A percentile compares a stretch with the other conserved stretches of the same genome.
These are phyloP conservation scores for Fragaria nilgerrensis DNA, from an alignment of 306 rosid genomes.

Conservation along the genomic window DNA sequence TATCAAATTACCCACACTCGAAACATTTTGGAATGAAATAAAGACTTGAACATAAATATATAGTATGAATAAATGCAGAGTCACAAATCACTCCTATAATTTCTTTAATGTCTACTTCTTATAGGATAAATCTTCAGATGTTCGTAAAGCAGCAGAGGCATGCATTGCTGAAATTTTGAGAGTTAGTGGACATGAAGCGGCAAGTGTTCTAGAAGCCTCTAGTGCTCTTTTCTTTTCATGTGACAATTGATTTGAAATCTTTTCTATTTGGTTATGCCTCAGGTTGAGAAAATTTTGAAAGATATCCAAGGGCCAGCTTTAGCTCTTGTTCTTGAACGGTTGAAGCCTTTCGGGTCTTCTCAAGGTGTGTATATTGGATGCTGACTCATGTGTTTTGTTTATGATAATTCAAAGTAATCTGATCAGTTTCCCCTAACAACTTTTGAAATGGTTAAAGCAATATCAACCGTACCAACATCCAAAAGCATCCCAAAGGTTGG, in stretches of 20 bases:
- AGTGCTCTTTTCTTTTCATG: constrained; percentile 16
- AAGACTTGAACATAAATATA: not conserved
- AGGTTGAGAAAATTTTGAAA: constrained; percentile 76
- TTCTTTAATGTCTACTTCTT: constrained; percentile 24
- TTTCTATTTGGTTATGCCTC: constrained; percentile 18
- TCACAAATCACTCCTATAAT: constrained; percentile 9
- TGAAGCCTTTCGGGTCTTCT: constrained; percentile 57
- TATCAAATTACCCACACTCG: not conserved
- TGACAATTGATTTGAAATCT: constrained; percentile 14
- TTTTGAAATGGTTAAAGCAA: constrained; percentile 56
- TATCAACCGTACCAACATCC: constrained; percentile 50
- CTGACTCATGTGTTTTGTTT: constrained; percentile 16
- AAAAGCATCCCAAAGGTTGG: constrained; percentile 63
- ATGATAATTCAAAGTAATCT: constrained; percentile 21
- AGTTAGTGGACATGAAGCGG: constrained; percentile 79
- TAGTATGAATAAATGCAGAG: not conserved
- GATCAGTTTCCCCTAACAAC: constrained; percentile 42
- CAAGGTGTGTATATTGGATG: constrained; percentile 52
- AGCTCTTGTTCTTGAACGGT: constrained; percentile 68
- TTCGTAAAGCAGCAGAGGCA: constrained; percentile 95
- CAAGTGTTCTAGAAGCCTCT: constrained; percentile 32
- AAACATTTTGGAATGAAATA: not conserved
- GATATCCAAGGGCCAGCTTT: constrained; percentile 87
- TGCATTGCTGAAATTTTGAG: constrained; percentile 84
- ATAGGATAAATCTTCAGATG: constrained; percentile 97